These are phyloP conservation scores for Hevea brasiliensis DNA, from an alignment of 345 rosid genomes.

Conservation along the genomic window DNA sequence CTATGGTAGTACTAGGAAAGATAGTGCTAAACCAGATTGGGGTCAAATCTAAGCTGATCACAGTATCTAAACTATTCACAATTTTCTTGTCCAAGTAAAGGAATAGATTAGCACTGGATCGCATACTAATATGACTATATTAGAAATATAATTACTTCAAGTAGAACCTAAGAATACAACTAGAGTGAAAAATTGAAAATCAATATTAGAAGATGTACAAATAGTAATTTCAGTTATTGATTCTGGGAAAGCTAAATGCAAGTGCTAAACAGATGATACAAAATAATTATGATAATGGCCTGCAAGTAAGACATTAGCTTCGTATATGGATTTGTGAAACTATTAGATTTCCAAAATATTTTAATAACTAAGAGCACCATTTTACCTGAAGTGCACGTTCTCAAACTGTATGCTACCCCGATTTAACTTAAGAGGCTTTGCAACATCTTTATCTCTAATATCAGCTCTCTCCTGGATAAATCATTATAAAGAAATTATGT, in stretches of 20 bases:
- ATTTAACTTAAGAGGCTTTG: conserved; percentile 64
- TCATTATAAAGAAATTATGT: conserved; percentile 15
- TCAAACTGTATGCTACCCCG: conserved; percentile 87
- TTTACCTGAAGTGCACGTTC: conserved; percentile 84
- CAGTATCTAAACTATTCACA: background rate
- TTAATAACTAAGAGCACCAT: conserved; percentile 11
- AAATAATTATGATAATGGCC: background rate
- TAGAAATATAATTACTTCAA: background rate
- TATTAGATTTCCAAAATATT: background rate
- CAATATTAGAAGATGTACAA: background rate
- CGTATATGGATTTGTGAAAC: background rate
- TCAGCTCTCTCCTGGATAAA: conserved; percentile 83
- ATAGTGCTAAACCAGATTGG: too few species aligned
- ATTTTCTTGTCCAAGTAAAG: background rate
- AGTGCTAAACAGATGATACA: background rate
- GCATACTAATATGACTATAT: background rate
- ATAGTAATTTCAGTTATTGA: background rate
- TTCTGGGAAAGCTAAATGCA: conserved; percentile 2
- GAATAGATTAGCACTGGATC: background rate
- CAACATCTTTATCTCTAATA: conserved; percentile 60
- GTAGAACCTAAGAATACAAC: background rate
- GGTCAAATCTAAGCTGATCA: too few species aligned
- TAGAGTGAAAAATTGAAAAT: background rate
- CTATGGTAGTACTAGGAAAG: too few species aligned
- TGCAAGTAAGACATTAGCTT: background rate